Base-by-base conservation (phyloP, 2,329 filamentous ascomycete genomes). In the Apiospora phragmitis region DNA sequence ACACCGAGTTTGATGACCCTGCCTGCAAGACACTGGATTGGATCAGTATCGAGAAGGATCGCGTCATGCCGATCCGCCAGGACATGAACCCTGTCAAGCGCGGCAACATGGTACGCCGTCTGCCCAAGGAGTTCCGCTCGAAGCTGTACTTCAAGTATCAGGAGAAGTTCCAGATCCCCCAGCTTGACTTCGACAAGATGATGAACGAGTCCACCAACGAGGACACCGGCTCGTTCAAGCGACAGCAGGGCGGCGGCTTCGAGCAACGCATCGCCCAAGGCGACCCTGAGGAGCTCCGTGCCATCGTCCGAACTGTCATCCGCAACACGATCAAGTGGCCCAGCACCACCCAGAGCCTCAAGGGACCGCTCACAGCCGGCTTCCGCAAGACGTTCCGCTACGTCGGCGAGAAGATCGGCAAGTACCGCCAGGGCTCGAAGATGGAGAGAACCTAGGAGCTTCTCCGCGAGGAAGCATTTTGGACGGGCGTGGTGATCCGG, bases 131-230 rank as follows among this genome's bases (percentile, higher is more conserved):
- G 7, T 98, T 99, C 86, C 90, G 96, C 47, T 90, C 93, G 69
- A 95, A 94, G 71, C 85, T 99, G 0, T 99, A 99, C 83, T 97
- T 97, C 81, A 91, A 95, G 77, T 99, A 98, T 81, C 95, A 97
- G 80, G 91, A 92, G 79, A 95, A 97, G 77, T 97, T 95, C 77
- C 88, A 89, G 70, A 96, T 99, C 59, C 94, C 95, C 0, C 90
- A 91, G 21, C 88, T 89, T 5, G 94, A 97, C 70, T 99, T 97
- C 80, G 86, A 93, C 77, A 88, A 90, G 77, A 95, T 98, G 90
- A 91, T 98, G 81, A 88, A 93, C 71, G 88, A 90, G n/a, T 89
- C 87, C 55, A 88, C 88, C 70, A 92, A 96, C 70, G 91, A 93
- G 77, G 89, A 92, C 70, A 88, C 90, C 59, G 85, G 85, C 1